phyloP scores from a whole-genome alignment of 768 basidiomycete genomes.

The Dioszegia hungarica region DNA sequence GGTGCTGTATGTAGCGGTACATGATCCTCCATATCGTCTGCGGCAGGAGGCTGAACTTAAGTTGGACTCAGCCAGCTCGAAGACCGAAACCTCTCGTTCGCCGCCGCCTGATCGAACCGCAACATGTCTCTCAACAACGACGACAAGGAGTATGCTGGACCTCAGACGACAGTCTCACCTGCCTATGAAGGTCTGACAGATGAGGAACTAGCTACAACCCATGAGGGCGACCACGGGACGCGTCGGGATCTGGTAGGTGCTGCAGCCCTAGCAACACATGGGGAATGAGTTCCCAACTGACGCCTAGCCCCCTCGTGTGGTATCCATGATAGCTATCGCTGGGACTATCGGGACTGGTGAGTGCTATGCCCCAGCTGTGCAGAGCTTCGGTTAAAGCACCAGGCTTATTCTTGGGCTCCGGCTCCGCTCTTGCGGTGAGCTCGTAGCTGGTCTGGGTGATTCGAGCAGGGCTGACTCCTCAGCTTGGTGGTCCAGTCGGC shows the following conservation, averaged over 20 bases:
- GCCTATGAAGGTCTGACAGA: not conserved
- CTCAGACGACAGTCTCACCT: not conserved
- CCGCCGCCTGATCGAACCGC: too few species aligned
- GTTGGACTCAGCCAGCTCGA: too few species aligned
- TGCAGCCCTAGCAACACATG: too few species aligned
- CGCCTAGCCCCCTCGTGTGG: not conserved
- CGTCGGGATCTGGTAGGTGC: not conserved
- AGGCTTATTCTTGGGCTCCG: slow-evolving; percentile 22
- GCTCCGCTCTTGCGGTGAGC: slow-evolving; percentile 15
- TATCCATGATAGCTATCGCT: slow-evolving; percentile 5
- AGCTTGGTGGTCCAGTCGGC: slow-evolving; percentile 23
- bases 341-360: slow-evolving; percentile 27
- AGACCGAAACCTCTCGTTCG: too few species aligned
- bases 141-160: not conserved
- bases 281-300: not conserved
- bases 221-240: not conserved
- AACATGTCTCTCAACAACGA: too few species aligned
- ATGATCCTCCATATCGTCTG: too few species aligned
- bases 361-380: not conserved
- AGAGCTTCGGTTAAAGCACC: not conserved
- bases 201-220: not conserved
- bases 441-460: not conserved
- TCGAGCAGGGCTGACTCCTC: not conserved
- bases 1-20: too few species aligned
- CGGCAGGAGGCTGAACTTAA: too few species aligned